phyloP scores from a whole-genome alignment of 192 early-diverging fungal species.

The Coemansia sp. region DNA sequence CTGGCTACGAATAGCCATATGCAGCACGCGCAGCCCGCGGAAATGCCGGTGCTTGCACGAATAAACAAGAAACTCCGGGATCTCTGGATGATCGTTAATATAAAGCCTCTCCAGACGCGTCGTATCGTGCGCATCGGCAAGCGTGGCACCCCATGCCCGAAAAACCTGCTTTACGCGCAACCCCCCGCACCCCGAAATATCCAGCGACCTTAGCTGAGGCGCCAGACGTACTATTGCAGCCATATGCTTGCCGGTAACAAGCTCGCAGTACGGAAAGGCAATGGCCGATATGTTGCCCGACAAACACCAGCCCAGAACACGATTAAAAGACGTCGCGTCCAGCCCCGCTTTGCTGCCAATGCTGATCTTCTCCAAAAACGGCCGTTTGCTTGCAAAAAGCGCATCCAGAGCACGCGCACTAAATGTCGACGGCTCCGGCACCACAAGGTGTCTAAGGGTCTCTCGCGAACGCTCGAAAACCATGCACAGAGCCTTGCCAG shows the following conservation, averaged over 20 bases:
- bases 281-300: slow-evolving; percentile 14
- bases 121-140: slow-evolving; percentile 19
- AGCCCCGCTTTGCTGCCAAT: slow-evolving; percentile 11
- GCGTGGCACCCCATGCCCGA: slow-evolving; percentile 24
- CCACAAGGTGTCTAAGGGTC: slow-evolving; percentile 6
- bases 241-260: slow-evolving; percentile 13
- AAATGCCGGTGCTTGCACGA: slow-evolving; percentile 33
- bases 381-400: slow-evolving; percentile 22
- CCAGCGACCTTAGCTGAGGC: slow-evolving; percentile 30
- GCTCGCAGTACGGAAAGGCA: slow-evolving; percentile 24
- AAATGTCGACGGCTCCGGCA: slow-evolving; percentile 14
- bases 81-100: slow-evolving; percentile 42
- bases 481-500: slow-evolving; percentile 16
- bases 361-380: slow-evolving; percentile 12
- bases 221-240: slow-evolving; percentile 14
- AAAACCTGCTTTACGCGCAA: slow-evolving; percentile 31
- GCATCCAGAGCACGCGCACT: slow-evolving; percentile 11
- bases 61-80: slow-evolving; percentile 39
- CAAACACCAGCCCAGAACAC: slow-evolving; percentile 22
- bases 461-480: slow-evolving; percentile 22
- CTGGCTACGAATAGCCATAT: slow-evolving; percentile 33
- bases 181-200: slow-evolving; percentile 41
- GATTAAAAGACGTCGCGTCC: not conserved
- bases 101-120: slow-evolving; percentile 29
- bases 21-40: slow-evolving; percentile 23